Conservation (phyloP, 257 asterid genomes). For the Nemophila menziesii region DNA sequence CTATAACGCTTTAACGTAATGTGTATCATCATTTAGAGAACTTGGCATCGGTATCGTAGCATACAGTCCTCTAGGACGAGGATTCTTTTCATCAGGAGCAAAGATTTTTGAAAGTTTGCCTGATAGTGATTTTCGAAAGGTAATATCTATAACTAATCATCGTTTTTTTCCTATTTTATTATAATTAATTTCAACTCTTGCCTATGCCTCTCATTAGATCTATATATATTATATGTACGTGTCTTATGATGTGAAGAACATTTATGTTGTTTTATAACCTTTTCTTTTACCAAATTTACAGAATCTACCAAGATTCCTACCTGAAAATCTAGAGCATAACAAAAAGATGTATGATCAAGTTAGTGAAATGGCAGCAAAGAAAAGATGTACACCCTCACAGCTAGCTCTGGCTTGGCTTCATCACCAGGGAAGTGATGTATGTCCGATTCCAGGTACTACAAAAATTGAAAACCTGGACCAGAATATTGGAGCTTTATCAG, state of each 20-base stretch:
- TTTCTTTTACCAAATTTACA: constrained; percentile 8
- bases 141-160: constrained; percentile 2
- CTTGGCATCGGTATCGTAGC: constrained; percentile 48
- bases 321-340: constrained; percentile 33
- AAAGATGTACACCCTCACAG: constrained; percentile 41
- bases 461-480: constrained; percentile 25
- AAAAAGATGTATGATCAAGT: constrained; percentile 21
- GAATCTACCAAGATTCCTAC: constrained; percentile 29
- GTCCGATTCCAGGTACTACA: constrained; percentile 45
- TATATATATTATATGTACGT: no score
- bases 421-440: constrained; percentile 39
- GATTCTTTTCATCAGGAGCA: constrained; percentile 41
- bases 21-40: constrained; percentile 19
- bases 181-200: no score
- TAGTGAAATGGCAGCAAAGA: constrained; percentile 21
- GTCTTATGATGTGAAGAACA: no score
- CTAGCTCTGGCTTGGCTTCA: constrained; percentile 54
- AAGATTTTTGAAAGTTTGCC: constrained; percentile 19
- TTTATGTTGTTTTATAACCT: not conserved
- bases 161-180: not conserved
- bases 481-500: constrained; percentile 24
- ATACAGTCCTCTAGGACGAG: constrained; percentile 47
- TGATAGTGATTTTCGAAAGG: constrained; percentile 31
- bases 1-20: not conserved
- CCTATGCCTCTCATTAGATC: no score